Base-by-base conservation (phyloP, 192 early-diverging fungal genomes). In the Linnemannia exigua region DNA sequence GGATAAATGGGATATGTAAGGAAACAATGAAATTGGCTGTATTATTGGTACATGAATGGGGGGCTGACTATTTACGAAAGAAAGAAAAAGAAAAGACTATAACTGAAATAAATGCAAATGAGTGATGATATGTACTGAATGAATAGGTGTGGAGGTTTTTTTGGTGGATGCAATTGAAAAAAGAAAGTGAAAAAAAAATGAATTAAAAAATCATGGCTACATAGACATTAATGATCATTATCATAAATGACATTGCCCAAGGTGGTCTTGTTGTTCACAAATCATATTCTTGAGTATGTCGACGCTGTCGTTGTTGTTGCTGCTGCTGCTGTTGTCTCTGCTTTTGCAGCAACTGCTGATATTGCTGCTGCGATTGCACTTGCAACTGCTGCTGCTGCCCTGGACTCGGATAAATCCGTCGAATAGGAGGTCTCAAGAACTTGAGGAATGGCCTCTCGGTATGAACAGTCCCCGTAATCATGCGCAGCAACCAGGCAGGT, bases 391-490 rank as follows among this genome's bases (percentile, higher is more conserved):
- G 8, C 12, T 63, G 28, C 12, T 54, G 52, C 5, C 1, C 7
- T 7, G 25, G 28, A 25, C 3, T 63, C 11, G 58, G 58, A 25
- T 33, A 63, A 25, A 31, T 15, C 14, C 28, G 25, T 25, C 28
- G 25, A 7, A 15, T 84, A 2, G 82, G 72, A 6, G 72, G 82
- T 2, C 72, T 76, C 51, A 84, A 37, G 44, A 75, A 84, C 22
- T 50, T 33, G 6, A 84, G 41, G 2, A 20, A 74, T 12, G 82
- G 82, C 11, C 72, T 76, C 48, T 84, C 67, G 0, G 71, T 28
- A 35, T 69, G 76, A 35, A 68, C 8, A 19, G 47, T 86, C 31
- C 84, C 84, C 6, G 78, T 86, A 46, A 86, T 80, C 84, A 86
- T 86, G 0, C 84, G 68, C 37, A 86, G 31, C 1, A 86, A 38